Evolutionary conservation across 1,284 basidiomycete species (phyloP), one percentile per base, ranked within the genome.

Genomic region (Butyriboletus appendiculatus): DNA sequence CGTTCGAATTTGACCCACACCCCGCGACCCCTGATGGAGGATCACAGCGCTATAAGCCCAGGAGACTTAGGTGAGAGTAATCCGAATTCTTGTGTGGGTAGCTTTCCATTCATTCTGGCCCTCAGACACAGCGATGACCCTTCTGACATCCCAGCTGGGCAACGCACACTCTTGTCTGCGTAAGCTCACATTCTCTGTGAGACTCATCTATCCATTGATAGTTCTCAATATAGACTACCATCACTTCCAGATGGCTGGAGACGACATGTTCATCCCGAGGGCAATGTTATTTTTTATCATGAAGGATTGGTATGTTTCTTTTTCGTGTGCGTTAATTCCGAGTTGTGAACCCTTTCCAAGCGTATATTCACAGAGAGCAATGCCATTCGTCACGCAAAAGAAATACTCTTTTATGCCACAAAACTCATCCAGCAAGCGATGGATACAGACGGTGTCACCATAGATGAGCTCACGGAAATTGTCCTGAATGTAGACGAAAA

Each of bases 361-460:
- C 61, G 46, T 24, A 32, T 65, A 38, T 63, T 61, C 32, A 63
- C 63, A 39, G 61, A 62, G 35, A 35, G 15, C 26, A 30, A 64
- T 14, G 26, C 52, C 32, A 20, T 22, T 47, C 20, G 18, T 10
- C n/a, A 5, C 37, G 40, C 40, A 35, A 15, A 45, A 1, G 42
- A 59, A 7, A 22, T 61, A 1, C 11, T 52, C 6, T 52, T 33
- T 37, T 50, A 35, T 12, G 60, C 49, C 14, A 34, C 20, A 10
- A 28, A 3, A 8, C 55, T 63, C 32, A 33, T 58, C n/a, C 49
- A 26, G 16, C 22, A 18, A 24, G 62, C 54, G 0, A 46, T 38
- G 0, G 4, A n/a, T 30, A 52, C 40, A 4, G 9, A 14, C 1
- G 37, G 2, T 35, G 60, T 64, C 35, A 51, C 14, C 24, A 3